These are phyloP conservation scores for Yamadazyma takamatsuzukensis DNA, from an alignment of 805 yeast genomes.

Conservation along the genomic window DNA sequence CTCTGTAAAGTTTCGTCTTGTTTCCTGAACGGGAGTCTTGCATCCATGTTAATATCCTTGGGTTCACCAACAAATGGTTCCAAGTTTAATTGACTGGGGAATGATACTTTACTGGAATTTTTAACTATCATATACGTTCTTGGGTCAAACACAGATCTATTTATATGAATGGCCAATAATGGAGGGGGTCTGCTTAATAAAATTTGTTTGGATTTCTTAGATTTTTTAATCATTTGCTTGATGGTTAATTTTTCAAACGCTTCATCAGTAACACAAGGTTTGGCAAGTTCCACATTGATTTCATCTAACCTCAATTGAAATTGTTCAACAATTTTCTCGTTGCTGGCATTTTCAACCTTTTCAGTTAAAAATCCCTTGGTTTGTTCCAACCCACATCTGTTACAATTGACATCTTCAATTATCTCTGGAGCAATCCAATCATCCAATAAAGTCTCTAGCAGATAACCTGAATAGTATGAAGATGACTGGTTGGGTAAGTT, in stretches of 20 bases:
- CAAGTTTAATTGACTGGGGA: constrained; percentile 67
- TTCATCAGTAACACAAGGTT: constrained; percentile 75
- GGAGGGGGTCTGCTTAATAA: constrained; percentile 80
- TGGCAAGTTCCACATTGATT: constrained; percentile 47
- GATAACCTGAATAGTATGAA: constrained; percentile 28
- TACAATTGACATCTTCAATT: constrained; percentile 92
- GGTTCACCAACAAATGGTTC: constrained; percentile 68
- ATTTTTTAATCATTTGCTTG: constrained; percentile 67
- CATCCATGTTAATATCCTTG: constrained; percentile 72
- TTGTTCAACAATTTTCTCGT: constrained; percentile 25
- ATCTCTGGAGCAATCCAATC: constrained; percentile 78
- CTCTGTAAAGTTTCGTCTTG: constrained; percentile 36
- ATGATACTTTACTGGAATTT: constrained; percentile 76
- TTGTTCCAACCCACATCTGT: constrained; percentile 77
- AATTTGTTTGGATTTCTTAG: constrained; percentile 81
- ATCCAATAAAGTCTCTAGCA: constrained; percentile 50
- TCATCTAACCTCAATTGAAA: constrained; percentile 26
- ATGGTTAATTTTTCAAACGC: constrained; percentile 71
- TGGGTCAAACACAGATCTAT: constrained; percentile 91
- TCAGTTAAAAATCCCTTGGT: constrained; percentile 48
- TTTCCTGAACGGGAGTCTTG: constrained; percentile 68
- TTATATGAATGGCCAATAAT: constrained; percentile 78
- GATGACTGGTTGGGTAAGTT: constrained; percentile 51
- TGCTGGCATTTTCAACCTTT: constrained; percentile 48
- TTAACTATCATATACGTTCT: constrained; percentile 78